Conservation (phyloP, 345 rosid species). For the Salix brachista region DNA sequence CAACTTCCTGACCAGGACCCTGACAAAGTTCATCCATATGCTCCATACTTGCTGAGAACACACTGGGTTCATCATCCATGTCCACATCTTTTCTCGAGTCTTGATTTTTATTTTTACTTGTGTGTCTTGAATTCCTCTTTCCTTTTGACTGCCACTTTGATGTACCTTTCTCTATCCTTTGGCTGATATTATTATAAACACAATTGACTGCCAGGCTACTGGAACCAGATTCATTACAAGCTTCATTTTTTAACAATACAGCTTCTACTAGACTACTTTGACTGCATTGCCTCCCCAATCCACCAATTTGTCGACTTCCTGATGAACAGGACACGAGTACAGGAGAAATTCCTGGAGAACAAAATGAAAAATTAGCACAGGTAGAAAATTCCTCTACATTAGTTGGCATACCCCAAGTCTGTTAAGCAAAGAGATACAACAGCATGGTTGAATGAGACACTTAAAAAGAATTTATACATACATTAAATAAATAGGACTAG, state of each 20-base stretch:
- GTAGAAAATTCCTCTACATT: background rate
- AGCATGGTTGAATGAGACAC: background rate
- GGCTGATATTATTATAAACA: constrained; percentile 34
- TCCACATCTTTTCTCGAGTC: constrained; percentile 43
- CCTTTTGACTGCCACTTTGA: constrained; percentile 94
- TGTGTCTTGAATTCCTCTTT: constrained; percentile 86
- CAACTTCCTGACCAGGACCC: constrained; percentile 35
- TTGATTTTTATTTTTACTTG: constrained; percentile 58
- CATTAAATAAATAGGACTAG: background rate
- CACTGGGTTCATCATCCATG: constrained; percentile 41
- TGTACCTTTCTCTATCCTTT: constrained; percentile 55
- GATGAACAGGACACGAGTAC: constrained; percentile 29
- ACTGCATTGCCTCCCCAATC: constrained; percentile 42
- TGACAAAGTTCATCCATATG: constrained; percentile 35
- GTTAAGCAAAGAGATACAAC: background rate
- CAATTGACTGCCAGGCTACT: constrained; percentile 28
- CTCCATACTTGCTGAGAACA: constrained; percentile 26
- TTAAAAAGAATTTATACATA: background rate
- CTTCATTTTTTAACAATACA: constrained; percentile 38
- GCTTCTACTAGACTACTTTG: constrained; percentile 45
- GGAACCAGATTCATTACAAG: constrained; percentile 40
- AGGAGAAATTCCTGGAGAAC: constrained; percentile 46
- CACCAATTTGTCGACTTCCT: constrained; percentile 39
- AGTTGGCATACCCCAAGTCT: background rate
- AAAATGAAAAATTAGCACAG: background rate